Evolutionary conservation across 2,329 filamentous ascomycete genomes (phyloP).

Genomic region (Ceratocystis lukuohia): DNA sequence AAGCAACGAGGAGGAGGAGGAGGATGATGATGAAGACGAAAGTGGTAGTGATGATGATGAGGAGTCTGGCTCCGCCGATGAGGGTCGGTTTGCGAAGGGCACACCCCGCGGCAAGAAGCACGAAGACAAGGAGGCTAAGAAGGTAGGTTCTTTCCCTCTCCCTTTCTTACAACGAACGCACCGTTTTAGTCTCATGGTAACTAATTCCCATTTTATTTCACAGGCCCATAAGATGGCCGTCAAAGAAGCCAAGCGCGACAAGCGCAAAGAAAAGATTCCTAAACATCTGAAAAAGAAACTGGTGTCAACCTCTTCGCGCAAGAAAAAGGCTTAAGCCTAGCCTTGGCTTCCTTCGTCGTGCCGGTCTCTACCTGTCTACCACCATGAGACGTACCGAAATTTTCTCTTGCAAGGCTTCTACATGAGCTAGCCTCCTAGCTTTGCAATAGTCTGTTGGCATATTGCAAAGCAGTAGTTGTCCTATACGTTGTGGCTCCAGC

Average conservation of each 20-base stretch:
- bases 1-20: constrained; percentile 28
- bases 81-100: constrained; percentile 49
- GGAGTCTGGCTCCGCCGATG: constrained; percentile 37
- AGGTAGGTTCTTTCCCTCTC: constrained; percentile 32
- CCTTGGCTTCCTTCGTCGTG: neutral
- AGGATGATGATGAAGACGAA: constrained; percentile 30
- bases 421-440: neutral
- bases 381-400: neutral
- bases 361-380: neutral
- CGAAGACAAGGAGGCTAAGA: constrained; percentile 83
- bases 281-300: constrained; percentile 91
- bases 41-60: constrained; percentile 22
- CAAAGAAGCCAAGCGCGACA: constrained; percentile 91
- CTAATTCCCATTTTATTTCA: constrained; percentile 22
- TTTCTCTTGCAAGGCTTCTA: neutral
- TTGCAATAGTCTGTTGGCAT: neutral
- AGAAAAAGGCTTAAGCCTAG: constrained; percentile 38
- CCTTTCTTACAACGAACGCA: neutral
- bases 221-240: constrained; percentile 69
- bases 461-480: neutral
- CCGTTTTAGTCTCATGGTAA: constrained; percentile 1
- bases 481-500: neutral
- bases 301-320: constrained; percentile 47
- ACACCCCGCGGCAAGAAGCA: constrained; percentile 69
- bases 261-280: constrained; percentile 88